Conservation (phyloP, 2,329 filamentous ascomycete species). For the Neocatenulostroma microsporum region DNA sequence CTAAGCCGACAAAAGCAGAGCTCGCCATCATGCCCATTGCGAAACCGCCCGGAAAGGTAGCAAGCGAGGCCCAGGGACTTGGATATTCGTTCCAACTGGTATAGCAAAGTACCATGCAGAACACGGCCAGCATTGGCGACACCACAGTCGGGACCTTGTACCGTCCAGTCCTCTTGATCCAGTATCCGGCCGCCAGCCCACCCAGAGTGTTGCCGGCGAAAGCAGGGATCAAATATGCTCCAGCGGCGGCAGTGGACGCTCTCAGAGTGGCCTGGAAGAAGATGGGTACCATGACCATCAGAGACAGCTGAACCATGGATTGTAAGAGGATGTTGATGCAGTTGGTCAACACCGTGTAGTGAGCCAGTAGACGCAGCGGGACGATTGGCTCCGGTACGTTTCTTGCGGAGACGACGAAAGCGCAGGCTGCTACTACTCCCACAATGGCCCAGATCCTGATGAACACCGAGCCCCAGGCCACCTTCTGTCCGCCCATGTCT, state of each 20-base stretch:
- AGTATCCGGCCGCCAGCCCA: conserved; percentile 51
- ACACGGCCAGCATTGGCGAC: conserved; percentile 43
- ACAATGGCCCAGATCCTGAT: conserved; percentile 12
- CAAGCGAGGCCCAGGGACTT: conserved; percentile 48
- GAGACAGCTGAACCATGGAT: conserved; percentile 50
- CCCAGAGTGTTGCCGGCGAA: conserved; percentile 60
- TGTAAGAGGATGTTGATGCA: conserved; percentile 50
- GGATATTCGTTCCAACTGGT: conserved; percentile 55
- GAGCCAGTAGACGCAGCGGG: conserved; percentile 47
- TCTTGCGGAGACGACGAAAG: conserved; percentile 18
- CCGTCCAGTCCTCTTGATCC: conserved; percentile 52
- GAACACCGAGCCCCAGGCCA: conserved; percentile 34
- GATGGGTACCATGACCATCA: conserved; percentile 59
- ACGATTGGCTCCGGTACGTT: conserved; percentile 44
- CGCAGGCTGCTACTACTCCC: conserved; percentile 5
- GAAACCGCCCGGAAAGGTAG: conserved; percentile 52
- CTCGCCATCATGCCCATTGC: conserved; percentile 42
- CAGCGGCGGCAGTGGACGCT: conserved; percentile 51
- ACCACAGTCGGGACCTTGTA: conserved; percentile 51
- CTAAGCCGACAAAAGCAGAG: conserved; percentile 44
- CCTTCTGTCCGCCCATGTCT: conserved; percentile 42
- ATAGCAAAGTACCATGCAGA: conserved; percentile 46
- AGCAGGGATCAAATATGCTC: conserved; percentile 57
- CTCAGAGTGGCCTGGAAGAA: conserved; percentile 60
- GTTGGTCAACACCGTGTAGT: conserved; percentile 47